A percentile compares a stretch with the other conserved stretches of the same genome.
Conservation (phyloP, 805 yeast species). For the Metschnikowia matae region DNA sequence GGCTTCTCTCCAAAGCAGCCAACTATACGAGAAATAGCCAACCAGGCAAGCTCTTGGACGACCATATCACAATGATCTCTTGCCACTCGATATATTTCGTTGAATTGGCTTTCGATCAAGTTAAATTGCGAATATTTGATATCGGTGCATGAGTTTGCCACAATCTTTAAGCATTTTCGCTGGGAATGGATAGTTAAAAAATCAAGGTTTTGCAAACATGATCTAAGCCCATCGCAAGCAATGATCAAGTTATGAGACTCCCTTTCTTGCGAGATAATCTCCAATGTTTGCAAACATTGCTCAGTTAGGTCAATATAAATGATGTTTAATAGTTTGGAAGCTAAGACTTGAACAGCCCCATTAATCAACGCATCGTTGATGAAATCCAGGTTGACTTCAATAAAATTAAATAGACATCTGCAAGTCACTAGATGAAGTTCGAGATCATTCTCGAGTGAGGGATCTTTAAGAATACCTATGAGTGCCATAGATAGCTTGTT, state of each 20-base stretch:
- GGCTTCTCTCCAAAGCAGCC: slow-evolving; percentile 46
- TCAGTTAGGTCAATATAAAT: slow-evolving; percentile 89
- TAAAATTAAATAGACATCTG: slow-evolving; percentile 73
- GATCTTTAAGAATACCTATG: slow-evolving; percentile 55
- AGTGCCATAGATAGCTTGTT: slow-evolving; percentile 51
- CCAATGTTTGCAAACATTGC: slow-evolving; percentile 76
- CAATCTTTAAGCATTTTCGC: slow-evolving; percentile 68
- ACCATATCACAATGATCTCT: slow-evolving; percentile 52
- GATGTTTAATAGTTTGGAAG: slow-evolving; percentile 65
- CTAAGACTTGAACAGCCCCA: slow-evolving; percentile 63
- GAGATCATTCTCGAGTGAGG: slow-evolving; percentile 54
- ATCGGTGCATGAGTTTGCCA: slow-evolving; percentile 61
- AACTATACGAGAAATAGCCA: slow-evolving; percentile 56
- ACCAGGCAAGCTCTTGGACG: slow-evolving; percentile 63
- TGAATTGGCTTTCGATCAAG: slow-evolving; percentile 54
- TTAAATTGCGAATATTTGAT: slow-evolving; percentile 43
- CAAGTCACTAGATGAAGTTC: slow-evolving; percentile 84
- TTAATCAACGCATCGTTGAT: slow-evolving; percentile 58
- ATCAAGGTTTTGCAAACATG: slow-evolving; percentile 72
- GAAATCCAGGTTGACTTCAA: slow-evolving; percentile 69
- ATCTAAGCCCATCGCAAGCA: slow-evolving; percentile 55
- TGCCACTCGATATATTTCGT: slow-evolving; percentile 54
- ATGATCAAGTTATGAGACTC: slow-evolving; percentile 49
- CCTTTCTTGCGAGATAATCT: slow-evolving; percentile 55
- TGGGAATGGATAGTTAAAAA: slow-evolving; percentile 89